phyloP scores from a whole-genome alignment of 768 basidiomycete species.

The Trametes cingulata region DNA sequence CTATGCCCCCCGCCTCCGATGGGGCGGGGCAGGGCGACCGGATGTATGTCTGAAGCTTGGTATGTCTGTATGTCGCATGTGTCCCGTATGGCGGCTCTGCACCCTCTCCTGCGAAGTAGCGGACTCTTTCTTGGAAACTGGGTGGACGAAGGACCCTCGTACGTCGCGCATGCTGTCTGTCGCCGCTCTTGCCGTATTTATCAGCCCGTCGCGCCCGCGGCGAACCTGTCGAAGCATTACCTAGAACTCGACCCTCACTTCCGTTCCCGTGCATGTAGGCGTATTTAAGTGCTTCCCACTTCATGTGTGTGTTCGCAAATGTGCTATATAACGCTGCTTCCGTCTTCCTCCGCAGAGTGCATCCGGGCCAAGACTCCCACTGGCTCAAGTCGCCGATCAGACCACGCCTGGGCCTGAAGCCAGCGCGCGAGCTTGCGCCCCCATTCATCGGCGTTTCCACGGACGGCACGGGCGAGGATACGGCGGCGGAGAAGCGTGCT shows the following conservation, averaged over 20 bases:
- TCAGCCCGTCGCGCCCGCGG: neutral
- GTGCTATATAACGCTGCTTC: neutral
- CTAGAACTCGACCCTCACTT: too few relatives aligned
- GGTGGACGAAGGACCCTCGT: conserved; percentile 12
- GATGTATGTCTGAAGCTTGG: neutral
- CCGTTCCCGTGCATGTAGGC: neutral
- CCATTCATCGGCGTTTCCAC: conserved; percentile 1
- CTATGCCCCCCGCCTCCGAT: neutral
- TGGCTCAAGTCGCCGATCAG: conserved; percentile 9
- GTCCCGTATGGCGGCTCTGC: neutral
- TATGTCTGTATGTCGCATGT: neutral
- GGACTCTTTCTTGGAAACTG: conserved; percentile 12
- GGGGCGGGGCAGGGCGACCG: neutral
- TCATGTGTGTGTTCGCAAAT: neutral
- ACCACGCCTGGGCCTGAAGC: neutral
- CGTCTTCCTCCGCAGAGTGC: neutral
- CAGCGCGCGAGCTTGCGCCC: too few relatives aligned
- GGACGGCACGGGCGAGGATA: conserved; percentile 1
- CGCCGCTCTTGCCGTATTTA: neutral
- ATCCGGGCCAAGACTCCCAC: neutral
- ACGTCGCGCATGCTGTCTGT: conserved; percentile 10
- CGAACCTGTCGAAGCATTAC: neutral
- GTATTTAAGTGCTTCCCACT: neutral
- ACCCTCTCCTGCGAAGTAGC: neutral
- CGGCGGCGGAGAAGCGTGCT: neutral